phyloP scores from a whole-genome alignment of 2,329 filamentous ascomycete species.

The Verticillium dahliae region DNA sequence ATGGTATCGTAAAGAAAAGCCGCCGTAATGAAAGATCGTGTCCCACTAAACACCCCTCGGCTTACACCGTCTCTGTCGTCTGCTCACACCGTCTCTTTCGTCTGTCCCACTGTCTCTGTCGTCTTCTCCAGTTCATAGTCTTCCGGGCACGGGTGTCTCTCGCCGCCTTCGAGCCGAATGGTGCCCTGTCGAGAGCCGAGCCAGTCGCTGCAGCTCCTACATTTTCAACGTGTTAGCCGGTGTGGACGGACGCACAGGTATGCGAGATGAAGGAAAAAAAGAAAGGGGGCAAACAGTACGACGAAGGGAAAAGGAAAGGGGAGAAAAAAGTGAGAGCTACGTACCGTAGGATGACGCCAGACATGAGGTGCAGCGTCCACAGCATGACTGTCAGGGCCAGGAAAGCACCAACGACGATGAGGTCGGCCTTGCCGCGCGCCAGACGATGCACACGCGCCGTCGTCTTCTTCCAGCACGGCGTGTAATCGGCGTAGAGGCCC shows the following conservation, averaged over 20 bases:
- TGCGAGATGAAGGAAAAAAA: neutral
- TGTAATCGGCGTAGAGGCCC: neutral
- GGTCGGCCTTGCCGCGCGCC: neutral
- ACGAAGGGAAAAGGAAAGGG: neutral
- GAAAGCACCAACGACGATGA: neutral
- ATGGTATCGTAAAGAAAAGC: neutral
- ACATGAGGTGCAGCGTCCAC: neutral
- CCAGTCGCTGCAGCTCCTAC: neutral
- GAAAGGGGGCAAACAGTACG: neutral
- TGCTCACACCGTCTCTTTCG: neutral
- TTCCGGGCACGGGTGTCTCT: neutral
- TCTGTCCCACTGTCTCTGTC: neutral
- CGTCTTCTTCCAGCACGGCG: slow-evolving; percentile 1
- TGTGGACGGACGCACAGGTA: neutral
- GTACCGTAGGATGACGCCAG: neutral
- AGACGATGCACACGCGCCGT: neutral
- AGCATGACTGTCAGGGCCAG: neutral
- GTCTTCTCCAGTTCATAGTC: neutral
- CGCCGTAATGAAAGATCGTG: neutral
- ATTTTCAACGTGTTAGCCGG: neutral
- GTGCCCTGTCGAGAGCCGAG: neutral
- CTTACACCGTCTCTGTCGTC: neutral
- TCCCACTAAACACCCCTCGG: neutral
- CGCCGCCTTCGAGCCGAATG: neutral
- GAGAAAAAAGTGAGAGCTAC: neutral